phyloP scores from a whole-genome alignment of 148 eudicot species.

The Fagopyrum esculentum region DNA sequence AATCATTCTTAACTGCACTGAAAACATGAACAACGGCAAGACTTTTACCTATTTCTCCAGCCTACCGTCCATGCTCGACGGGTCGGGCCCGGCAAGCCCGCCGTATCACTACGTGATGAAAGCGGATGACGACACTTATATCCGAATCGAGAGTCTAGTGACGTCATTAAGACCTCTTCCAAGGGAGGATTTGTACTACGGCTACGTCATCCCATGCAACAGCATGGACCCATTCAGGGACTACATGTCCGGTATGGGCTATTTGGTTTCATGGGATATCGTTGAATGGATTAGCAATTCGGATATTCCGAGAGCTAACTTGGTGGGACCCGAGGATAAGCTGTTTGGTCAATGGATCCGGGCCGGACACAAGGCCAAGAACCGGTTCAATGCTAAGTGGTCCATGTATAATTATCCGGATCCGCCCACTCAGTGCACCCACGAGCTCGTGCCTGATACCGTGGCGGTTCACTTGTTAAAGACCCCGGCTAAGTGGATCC shows the following conservation, averaged over 20 bases:
- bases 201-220: constrained; percentile 76
- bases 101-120: constrained; percentile 85
- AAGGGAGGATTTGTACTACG: constrained; percentile 80
- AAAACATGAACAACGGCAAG: constrained; percentile 84
- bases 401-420: constrained; percentile 87
- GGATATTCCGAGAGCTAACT: constrained; percentile 62
- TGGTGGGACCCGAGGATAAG: constrained; percentile 77
- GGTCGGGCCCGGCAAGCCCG: constrained; percentile 27
- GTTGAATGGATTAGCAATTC: constrained; percentile 74
- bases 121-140: constrained; percentile 73
- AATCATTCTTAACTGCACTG: constrained; percentile 39
- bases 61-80: constrained; percentile 44
- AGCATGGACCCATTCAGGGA: constrained; percentile 80
- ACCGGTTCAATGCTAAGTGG: constrained; percentile 85
- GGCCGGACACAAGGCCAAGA: constrained; percentile 50
- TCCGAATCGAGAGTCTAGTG: constrained; percentile 52
- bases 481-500: constrained; percentile 76
- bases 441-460: constrained; percentile 76
- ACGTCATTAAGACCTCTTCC: constrained; percentile 62
- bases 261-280: constrained; percentile 75
- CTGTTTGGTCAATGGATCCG: constrained; percentile 73
- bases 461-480: constrained; percentile 74
- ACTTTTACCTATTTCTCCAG: constrained; percentile 81
- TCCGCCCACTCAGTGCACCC: constrained; percentile 70
- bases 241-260: constrained; percentile 96